Percentiles rank a stretch among this genome's conserved stretches.
These are phyloP conservation scores for Akanthomyces uredinophilus DNA, from an alignment of 2,329 filamentous ascomycete species.

Conservation along the genomic window DNA sequence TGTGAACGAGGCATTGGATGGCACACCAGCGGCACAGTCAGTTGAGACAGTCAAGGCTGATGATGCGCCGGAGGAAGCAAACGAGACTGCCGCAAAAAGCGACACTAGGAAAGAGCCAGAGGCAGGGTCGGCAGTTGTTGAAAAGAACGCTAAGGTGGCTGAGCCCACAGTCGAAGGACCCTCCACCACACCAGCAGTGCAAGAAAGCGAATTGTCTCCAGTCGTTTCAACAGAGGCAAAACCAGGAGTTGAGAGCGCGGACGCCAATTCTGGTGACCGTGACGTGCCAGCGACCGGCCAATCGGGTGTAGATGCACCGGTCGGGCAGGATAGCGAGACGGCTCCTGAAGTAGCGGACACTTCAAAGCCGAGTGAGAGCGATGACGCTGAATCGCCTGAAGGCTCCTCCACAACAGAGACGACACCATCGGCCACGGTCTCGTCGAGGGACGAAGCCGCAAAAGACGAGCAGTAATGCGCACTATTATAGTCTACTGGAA, in stretches of 20 bases:
- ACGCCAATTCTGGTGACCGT: background rate
- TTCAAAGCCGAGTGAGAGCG: background rate
- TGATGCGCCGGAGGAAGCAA: background rate
- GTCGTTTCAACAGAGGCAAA: background rate
- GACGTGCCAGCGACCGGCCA: background rate
- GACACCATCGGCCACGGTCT: background rate
- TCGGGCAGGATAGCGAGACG: background rate
- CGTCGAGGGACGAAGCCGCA: background rate
- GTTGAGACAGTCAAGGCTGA: background rate
- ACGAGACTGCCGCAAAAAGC: slow-evolving; percentile 5
- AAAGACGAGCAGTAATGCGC: background rate
- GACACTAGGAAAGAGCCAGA: slow-evolving; percentile 23
- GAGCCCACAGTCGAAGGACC: background rate
- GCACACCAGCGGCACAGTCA: background rate
- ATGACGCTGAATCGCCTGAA: background rate
- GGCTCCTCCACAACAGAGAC: background rate
- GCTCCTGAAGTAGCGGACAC: background rate
- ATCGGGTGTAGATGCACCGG: background rate
- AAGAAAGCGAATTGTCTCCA: background rate
- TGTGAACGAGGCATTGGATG: slow-evolving; percentile 24
- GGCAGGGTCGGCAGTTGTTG: slow-evolving; percentile 14
- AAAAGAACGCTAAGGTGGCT: background rate
- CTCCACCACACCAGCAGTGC: background rate
- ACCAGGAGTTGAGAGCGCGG: background rate
- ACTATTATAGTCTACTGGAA: background rate